Percentiles rank a stretch among this genome's conserved stretches.
phyloP scores from a whole-genome alignment of 2,329 filamentous ascomycete genomes.

The Claviceps capensis region DNA sequence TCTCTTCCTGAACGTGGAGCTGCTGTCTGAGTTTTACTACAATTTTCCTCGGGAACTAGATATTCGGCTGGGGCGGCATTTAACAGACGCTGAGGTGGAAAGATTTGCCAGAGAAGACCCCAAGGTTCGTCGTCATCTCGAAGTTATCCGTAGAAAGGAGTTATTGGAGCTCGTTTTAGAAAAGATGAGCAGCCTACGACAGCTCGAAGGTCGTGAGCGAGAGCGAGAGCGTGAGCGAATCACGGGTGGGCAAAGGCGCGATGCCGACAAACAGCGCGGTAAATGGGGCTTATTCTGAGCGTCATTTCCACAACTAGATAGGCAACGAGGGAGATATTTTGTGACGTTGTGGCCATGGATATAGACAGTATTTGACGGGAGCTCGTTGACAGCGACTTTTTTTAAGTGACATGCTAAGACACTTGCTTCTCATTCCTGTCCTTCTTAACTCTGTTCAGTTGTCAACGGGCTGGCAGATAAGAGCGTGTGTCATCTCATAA shows the following conservation, averaged over 20 bases:
- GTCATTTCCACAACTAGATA: no score
- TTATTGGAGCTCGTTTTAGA: slow-evolving; percentile 82
- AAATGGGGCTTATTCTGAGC: slow-evolving; percentile 36
- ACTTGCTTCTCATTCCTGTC: background rate
- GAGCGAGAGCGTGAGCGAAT: slow-evolving; percentile 46
- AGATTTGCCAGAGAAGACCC: slow-evolving; percentile 86
- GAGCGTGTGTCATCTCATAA: background rate
- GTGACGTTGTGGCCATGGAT: no score
- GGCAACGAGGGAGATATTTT: no score
- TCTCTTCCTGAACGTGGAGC: slow-evolving; percentile 91
- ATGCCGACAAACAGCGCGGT: slow-evolving; percentile 26
- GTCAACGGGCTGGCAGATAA: background rate
- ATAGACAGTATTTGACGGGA: no score
- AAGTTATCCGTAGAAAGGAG: slow-evolving; percentile 85
- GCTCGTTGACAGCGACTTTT: no score
- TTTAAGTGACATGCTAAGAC: no score
- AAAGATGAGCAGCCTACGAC: slow-evolving; percentile 86
- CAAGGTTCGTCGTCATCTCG: slow-evolving; percentile 76
- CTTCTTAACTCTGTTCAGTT: background rate
- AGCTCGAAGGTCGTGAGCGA: slow-evolving; percentile 65
- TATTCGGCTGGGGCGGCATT: slow-evolving; percentile 65
- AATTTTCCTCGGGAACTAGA: slow-evolving; percentile 92
- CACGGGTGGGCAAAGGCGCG: slow-evolving; percentile 9
- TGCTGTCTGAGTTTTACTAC: slow-evolving; percentile 95
- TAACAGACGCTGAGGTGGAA: slow-evolving; percentile 70